A percentile compares a stretch with the other conserved stretches of the same genome.
Conservation (phyloP, 2,329 filamentous ascomycete species). For the Hawksworthiomyces lignivorus region DNA sequence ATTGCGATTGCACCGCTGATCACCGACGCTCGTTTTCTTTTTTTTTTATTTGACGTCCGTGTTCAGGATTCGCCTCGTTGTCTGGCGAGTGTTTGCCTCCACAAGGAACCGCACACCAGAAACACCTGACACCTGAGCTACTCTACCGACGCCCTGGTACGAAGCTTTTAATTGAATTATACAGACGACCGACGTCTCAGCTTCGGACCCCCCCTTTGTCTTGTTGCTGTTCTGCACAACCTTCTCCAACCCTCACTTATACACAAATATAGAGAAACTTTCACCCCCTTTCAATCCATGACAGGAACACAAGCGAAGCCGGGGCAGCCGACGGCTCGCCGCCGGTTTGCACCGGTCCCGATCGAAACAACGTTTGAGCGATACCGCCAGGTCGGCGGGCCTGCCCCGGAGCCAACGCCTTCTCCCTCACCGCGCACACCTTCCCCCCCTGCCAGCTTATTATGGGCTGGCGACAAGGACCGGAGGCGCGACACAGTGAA, state of each 20-base stretch:
- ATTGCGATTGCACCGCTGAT: not conserved
- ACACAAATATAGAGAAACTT: too few species aligned
- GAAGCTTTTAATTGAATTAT: too few species aligned
- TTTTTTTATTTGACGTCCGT: not conserved
- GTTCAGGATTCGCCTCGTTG: too few species aligned
- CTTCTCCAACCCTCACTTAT: too few species aligned
- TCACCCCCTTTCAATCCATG: too few species aligned
- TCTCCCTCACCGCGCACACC: constrained; percentile 46
- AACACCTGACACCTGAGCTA: too few species aligned
- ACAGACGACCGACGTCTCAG: too few species aligned
- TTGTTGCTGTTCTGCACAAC: too few species aligned
- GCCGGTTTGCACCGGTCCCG: constrained; percentile 60
- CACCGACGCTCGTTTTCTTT: constrained; percentile 6
- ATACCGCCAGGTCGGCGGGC: constrained; percentile 36
- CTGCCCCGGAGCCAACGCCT: constrained; percentile 42
- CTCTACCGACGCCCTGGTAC: too few species aligned
- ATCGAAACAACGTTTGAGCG: constrained; percentile 65
- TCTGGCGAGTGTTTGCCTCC: too few species aligned
- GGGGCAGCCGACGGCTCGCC: constrained; percentile 16
- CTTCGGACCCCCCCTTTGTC: too few species aligned
- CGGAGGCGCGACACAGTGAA: constrained; percentile 16
- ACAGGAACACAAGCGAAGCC: not conserved
- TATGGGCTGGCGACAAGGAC: constrained; percentile 14
- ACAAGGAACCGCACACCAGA: too few species aligned
- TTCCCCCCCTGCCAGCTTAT: not conserved